Evolutionary conservation across 2,329 filamentous ascomycete genomes (phyloP).

Genomic region (Davidsoniella virescens): DNA sequence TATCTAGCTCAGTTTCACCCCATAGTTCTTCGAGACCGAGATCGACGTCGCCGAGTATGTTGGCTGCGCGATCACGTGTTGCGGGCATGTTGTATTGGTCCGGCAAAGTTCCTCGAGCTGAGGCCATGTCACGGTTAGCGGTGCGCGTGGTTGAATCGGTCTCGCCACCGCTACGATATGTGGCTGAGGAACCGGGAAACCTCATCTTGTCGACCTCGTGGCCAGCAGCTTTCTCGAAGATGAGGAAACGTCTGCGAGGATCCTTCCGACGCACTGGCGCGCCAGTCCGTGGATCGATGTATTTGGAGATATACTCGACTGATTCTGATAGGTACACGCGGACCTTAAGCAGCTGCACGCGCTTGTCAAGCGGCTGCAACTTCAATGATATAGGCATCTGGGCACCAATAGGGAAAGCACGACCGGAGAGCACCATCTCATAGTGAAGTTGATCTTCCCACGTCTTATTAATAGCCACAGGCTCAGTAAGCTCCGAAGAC

Average conservation of each 20-base stretch:
- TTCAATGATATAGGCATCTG: constrained; percentile 90
- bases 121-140: constrained; percentile 35
- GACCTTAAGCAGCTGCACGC: constrained; percentile 75
- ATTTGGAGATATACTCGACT: constrained; percentile 64
- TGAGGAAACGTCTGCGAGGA: constrained; percentile 63
- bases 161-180: constrained; percentile 45
- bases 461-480: constrained; percentile 80
- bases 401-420: constrained; percentile 78
- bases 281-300: constrained; percentile 7
- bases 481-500: constrained; percentile 79
- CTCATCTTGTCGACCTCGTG: constrained; percentile 59
- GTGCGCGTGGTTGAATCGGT: constrained; percentile 35
- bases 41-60: constrained; percentile 66
- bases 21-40: constrained; percentile 54
- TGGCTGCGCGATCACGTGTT: constrained; percentile 29
- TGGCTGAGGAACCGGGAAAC: constrained; percentile 3
- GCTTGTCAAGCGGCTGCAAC: constrained; percentile 74
- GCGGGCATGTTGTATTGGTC: constrained; percentile 17
- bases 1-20: constrained; percentile 85
- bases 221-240: constrained; percentile 80
- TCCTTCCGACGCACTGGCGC: constrained; percentile 44
- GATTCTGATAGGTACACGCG: constrained; percentile 86
- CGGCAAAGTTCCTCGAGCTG: constrained; percentile 24
- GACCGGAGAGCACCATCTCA: constrained; percentile 89
- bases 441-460: constrained; percentile 95